These are phyloP conservation scores for Sonneratia alba DNA, from an alignment of 345 rosid genomes.

Conservation along the genomic window DNA sequence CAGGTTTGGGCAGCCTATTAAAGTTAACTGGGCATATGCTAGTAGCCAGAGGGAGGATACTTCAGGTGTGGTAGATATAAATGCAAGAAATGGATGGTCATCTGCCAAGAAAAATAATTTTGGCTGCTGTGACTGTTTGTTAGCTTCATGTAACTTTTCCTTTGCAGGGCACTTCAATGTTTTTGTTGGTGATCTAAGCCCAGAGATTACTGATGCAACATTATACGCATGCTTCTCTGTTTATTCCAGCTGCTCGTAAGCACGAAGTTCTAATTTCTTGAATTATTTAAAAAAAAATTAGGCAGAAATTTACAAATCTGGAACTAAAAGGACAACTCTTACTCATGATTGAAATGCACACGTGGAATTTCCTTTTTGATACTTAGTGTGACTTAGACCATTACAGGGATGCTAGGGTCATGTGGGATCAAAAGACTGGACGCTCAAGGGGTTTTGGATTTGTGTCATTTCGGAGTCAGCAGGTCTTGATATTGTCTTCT, in stretches of 20 bases:
- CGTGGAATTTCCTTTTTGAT: background rate
- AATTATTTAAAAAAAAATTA: too few species aligned
- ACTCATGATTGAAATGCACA: background rate
- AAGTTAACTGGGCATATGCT: conserved; percentile 99
- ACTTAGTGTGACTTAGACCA: background rate
- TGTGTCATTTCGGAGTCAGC: conserved; percentile 78
- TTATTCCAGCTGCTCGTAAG: conserved; percentile 77
- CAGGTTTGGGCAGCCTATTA: conserved; percentile 99
- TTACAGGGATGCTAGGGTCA: conserved; percentile 72
- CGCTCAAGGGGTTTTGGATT: conserved; percentile 95
- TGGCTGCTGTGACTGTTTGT: background rate
- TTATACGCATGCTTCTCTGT: conserved; percentile 66
- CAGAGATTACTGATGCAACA: conserved; percentile 86
- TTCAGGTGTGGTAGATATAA: conserved; percentile 48
- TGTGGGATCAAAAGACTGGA: conserved; percentile 98
- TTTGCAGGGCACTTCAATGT: conserved; percentile 65
- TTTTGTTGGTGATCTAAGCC: conserved; percentile 92
- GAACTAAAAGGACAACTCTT: background rate
- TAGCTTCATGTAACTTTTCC: background rate
- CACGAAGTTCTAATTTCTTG: conserved; percentile 1
- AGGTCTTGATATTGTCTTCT: conserved; percentile 22
- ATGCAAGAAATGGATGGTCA: background rate
- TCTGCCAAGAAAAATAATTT: background rate
- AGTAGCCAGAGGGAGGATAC: conserved; percentile 99
- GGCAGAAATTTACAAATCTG: background rate